These are phyloP conservation scores for Colletotrichum destructivum DNA, from an alignment of 2,329 filamentous ascomycete species.

Conservation along the genomic window DNA sequence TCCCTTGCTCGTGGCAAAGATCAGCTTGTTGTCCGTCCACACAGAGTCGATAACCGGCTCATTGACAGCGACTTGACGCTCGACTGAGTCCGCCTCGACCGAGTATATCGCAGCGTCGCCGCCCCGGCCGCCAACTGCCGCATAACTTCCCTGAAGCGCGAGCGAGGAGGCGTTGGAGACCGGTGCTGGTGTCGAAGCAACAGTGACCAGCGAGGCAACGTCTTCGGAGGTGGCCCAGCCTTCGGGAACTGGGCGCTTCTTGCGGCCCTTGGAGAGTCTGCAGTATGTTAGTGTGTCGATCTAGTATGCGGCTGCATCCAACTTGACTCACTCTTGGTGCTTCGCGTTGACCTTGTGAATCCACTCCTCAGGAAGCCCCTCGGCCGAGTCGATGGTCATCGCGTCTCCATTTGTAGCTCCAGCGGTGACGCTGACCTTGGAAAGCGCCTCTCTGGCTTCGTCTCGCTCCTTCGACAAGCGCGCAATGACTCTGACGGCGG, in stretches of 20 bases:
- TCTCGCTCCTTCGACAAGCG: constrained; percentile 92
- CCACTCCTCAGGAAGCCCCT: constrained; percentile 81
- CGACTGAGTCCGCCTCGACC: constrained; percentile 75
- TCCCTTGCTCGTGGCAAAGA: constrained; percentile 83
- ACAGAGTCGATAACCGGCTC: constrained; percentile 76
- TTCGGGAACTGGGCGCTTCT: constrained; percentile 88
- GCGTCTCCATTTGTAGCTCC: constrained; percentile 77
- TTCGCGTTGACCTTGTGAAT: constrained; percentile 83
- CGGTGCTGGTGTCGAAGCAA: constrained; percentile 62
- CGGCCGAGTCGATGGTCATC: constrained; percentile 89
- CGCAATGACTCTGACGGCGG: constrained; percentile 95
- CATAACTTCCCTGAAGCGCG: constrained; percentile 72
- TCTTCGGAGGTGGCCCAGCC: constrained; percentile 86
- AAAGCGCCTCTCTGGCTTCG: constrained; percentile 90
- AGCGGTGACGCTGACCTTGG: constrained; percentile 82
- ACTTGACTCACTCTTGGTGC: constrained; percentile 78
- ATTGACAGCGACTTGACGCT: constrained; percentile 76
- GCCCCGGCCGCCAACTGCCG: constrained; percentile 81
- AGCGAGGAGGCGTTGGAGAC: constrained; percentile 66
- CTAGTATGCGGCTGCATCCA: constrained; percentile 27
- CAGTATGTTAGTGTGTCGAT: constrained; percentile 31
- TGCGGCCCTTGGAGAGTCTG: constrained; percentile 88
- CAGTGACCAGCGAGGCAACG: constrained; percentile 67
- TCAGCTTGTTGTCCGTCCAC: constrained; percentile 78
- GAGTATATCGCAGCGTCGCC: constrained; percentile 85